Evolutionary conservation across 495 filamentous ascomycete genomes (phyloP).

Genomic region (Tuber calosporum): DNA sequence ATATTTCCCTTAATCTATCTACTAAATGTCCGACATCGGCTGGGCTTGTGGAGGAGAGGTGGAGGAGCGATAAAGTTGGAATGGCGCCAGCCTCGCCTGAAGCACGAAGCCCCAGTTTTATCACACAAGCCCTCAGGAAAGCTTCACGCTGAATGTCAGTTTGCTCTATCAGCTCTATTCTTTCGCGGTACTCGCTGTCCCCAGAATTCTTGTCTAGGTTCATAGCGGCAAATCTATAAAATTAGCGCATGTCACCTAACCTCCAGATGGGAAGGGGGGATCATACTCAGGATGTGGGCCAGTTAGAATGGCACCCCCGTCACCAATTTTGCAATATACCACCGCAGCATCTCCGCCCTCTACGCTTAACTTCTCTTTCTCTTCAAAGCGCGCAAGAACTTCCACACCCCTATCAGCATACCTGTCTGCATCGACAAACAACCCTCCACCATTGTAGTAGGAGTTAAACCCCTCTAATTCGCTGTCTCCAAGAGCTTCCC

Average conservation of each 20-base stretch:
- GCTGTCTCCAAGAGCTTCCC: slow-evolving; percentile 51
- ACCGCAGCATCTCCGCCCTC: slow-evolving; percentile 73
- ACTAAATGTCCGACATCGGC: slow-evolving; percentile 61
- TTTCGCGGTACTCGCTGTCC: slow-evolving; percentile 54
- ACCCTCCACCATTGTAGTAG: slow-evolving; percentile 93
- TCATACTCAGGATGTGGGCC: slow-evolving; percentile 91
- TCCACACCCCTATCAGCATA: slow-evolving; percentile 60
- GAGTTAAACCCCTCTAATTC: slow-evolving; percentile 60
- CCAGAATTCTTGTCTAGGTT: slow-evolving; percentile 62
- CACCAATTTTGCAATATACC: slow-evolving; percentile 79
- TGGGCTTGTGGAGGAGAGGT: slow-evolving; percentile 66
- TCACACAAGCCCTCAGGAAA: slow-evolving; percentile 75
- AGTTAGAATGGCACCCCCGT: slow-evolving; percentile 73
- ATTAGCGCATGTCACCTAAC: slow-evolving; percentile 19
- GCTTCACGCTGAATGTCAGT: slow-evolving; percentile 63
- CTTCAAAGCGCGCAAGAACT: slow-evolving; percentile 72
- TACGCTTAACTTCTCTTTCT: slow-evolving; percentile 58
- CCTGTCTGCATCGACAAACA: slow-evolving; percentile 75
- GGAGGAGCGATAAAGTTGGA: slow-evolving; percentile 76
- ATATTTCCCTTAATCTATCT: slow-evolving; percentile 58
- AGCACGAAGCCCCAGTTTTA: slow-evolving; percentile 74
- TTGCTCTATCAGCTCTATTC: slow-evolving; percentile 61
- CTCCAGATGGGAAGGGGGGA: background rate
- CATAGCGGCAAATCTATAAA: slow-evolving; percentile 65
- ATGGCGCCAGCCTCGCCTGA: slow-evolving; percentile 60